phyloP scores from a whole-genome alignment of 2,329 filamentous ascomycete species.

The Ascochyta fabae region DNA sequence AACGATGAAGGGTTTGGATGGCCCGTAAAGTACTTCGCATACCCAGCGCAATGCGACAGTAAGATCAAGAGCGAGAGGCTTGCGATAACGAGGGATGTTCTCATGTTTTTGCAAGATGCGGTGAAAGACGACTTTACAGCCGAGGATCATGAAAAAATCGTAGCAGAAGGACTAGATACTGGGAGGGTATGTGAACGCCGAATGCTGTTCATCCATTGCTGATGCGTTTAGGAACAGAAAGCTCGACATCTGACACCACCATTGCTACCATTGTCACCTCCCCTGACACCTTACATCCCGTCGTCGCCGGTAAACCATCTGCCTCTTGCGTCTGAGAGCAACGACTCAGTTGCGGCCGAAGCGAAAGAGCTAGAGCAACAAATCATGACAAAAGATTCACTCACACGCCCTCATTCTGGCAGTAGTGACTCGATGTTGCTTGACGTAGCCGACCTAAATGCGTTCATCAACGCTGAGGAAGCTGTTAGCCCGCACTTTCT shows the following conservation, averaged over 20 bases:
- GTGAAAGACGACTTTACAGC: conserved; percentile 30
- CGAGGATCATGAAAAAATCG: conserved; percentile 30
- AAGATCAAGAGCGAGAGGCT: conserved; percentile 47
- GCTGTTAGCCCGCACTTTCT: conserved; percentile 29
- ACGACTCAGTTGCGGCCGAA: conserved; percentile 45
- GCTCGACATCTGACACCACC: conserved; percentile 52
- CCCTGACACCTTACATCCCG: conserved; percentile 47
- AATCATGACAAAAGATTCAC: conserved; percentile 43
- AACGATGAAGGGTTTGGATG: conserved; percentile 54
- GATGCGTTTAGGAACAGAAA: not conserved
- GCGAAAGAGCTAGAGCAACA: conserved; percentile 40
- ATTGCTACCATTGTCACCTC: conserved; percentile 54
- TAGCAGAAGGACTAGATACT: conserved; percentile 20
- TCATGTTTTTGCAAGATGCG: conserved; percentile 47
- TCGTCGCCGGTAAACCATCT: conserved; percentile 49
- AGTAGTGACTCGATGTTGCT: conserved; percentile 43
- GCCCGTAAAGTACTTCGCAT: conserved; percentile 44
- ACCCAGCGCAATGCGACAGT: conserved; percentile 34
- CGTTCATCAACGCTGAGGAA: conserved; percentile 4
- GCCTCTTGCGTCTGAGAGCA: conserved; percentile 46
- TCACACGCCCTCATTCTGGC: conserved; percentile 42
- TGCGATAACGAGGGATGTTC: conserved; percentile 42
- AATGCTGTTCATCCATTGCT: not conserved
- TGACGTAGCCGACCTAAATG: conserved; percentile 29
- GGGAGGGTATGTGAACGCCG: conserved; percentile 31